Evolutionary conservation across 1,284 basidiomycete genomes (phyloP).

Genomic region (Malassezia restricta): DNA sequence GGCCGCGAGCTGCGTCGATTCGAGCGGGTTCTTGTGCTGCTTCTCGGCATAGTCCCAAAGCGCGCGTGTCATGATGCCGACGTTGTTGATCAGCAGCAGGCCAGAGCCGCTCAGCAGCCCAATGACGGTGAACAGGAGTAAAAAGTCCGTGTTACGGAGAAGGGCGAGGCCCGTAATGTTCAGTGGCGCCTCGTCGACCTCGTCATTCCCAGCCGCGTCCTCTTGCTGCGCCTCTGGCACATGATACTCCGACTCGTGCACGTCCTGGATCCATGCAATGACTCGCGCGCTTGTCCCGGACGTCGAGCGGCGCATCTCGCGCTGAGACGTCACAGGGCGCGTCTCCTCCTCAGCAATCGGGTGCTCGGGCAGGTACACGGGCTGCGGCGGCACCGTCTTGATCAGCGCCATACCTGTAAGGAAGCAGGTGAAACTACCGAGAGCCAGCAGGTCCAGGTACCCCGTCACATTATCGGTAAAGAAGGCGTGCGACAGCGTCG

Average conservation of each 20-base stretch:
- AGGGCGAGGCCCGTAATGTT: slow-evolving; percentile 51
- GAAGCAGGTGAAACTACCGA: slow-evolving; percentile 61
- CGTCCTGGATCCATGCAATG: slow-evolving; percentile 14
- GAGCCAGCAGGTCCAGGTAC: slow-evolving; percentile 58
- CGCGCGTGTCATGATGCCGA: slow-evolving; percentile 78
- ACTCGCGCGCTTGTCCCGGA: slow-evolving; percentile 29
- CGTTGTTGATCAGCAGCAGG: slow-evolving; percentile 88
- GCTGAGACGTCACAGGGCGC: background rate
- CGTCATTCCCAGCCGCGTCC: background rate
- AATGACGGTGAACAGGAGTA: slow-evolving; percentile 60
- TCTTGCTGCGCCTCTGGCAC: background rate
- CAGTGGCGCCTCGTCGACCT: background rate
- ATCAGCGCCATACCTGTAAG: slow-evolving; percentile 58
- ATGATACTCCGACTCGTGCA: background rate
- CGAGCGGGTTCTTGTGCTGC: background rate
- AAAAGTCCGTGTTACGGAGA: slow-evolving; percentile 57
- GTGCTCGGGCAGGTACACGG: background rate
- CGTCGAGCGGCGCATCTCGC: slow-evolving; percentile 14
- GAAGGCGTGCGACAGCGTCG: slow-evolving; percentile 55
- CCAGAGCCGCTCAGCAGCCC: slow-evolving; percentile 74
- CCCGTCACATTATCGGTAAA: slow-evolving; percentile 62
- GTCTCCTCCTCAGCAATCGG: background rate
- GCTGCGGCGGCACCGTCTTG: slow-evolving; percentile 51
- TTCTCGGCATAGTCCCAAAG: slow-evolving; percentile 55
- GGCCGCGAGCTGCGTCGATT: background rate